Evolutionary conservation across 805 yeast species (phyloP), one percentile per base, ranked within the genome.

Genomic region (Wickerhamiella spandovensis): DNA sequence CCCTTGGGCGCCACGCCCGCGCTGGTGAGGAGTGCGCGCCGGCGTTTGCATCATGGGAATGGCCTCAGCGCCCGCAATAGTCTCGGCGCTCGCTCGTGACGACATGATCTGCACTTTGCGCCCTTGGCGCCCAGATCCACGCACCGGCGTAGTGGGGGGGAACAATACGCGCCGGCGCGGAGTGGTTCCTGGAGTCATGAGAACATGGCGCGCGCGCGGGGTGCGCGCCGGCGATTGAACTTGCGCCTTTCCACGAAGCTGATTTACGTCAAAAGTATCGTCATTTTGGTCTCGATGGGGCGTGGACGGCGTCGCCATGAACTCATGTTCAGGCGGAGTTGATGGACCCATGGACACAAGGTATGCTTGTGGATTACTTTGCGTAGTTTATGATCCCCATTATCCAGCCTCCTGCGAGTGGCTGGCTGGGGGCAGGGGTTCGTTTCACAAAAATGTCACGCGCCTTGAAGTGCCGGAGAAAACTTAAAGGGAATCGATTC

Each of bases 51-150:
- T 7, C 39, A 12, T 15, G 15, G 15, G 32, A 4, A n/a, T n/a
- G n/a, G n/a, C n/a, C n/a, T n/a, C n/a, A n/a, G 32, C 15, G 12
- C 7, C 12, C 12, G 32, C 15, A 12, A 28, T 28, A 9, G 39
- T n/a, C 20, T 35, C 39, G 7, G 39, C 39, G 20, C 20, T 15
- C 5, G 39, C 39, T 9, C 39, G 39, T 20, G 39, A 35, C 39
- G 39, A n/a, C 39, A 35, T 17, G 20, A 35, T 2, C 17, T 35
- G 39, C 20, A 13, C 13, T 24, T 44, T 44, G 12, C 23, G 50
- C 3, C 50, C 54, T 23, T 51, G 49, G 20, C 65, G 50, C 15
- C 65, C 65, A 3, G 62, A 51, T 22, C 65, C 64, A 21, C 50
- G 47, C 22, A 44, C 48, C 1, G 61, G 54, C 5, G 62, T 53